A percentile compares a stretch with the other conserved stretches of the same genome.
Evolutionary conservation across 192 early-diverging fungal genomes (phyloP).

Genomic region (Geosiphon pyriformis): DNA sequence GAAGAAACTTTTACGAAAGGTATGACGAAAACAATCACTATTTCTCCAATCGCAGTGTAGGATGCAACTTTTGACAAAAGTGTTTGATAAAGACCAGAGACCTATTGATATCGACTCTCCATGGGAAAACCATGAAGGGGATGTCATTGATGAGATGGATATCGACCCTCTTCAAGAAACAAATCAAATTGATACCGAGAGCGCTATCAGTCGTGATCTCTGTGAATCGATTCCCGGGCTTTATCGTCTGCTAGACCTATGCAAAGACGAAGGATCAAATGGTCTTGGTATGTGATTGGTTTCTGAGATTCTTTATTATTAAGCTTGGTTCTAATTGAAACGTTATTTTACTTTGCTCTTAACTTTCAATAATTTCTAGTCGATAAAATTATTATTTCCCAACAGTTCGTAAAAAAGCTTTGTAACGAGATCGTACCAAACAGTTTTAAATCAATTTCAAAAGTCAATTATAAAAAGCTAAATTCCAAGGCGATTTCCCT

Average conservation of each 20-base stretch:
- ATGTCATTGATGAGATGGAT: too few species aligned
- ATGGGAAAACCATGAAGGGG: too few species aligned
- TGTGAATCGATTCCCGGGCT: conserved; percentile 1
- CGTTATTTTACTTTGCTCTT: background rate
- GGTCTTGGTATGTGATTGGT: conserved; percentile 7
- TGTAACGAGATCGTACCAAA: conserved; percentile 19
- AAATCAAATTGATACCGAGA: background rate
- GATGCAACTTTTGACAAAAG: too few species aligned
- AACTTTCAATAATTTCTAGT: background rate
- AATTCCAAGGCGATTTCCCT: background rate
- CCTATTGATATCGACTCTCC: too few species aligned
- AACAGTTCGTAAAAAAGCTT: conserved; percentile 7
- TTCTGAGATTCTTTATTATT: background rate
- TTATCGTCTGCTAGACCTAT: conserved; percentile 3
- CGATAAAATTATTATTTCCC: conserved; percentile 18
- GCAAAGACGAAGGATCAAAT: conserved; percentile 14
- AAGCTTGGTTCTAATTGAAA: background rate
- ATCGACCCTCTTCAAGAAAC: too few species aligned
- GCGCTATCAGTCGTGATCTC: background rate
- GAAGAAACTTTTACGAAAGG: too few species aligned
- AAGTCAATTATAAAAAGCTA: conserved; percentile 15
- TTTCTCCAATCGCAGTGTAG: too few species aligned
- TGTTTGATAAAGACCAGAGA: too few species aligned
- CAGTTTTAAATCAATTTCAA: conserved; percentile 20
- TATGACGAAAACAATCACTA: too few species aligned